Conservation (phyloP, 2,329 filamentous ascomycete species). For the Fusarium sp. region DNA sequence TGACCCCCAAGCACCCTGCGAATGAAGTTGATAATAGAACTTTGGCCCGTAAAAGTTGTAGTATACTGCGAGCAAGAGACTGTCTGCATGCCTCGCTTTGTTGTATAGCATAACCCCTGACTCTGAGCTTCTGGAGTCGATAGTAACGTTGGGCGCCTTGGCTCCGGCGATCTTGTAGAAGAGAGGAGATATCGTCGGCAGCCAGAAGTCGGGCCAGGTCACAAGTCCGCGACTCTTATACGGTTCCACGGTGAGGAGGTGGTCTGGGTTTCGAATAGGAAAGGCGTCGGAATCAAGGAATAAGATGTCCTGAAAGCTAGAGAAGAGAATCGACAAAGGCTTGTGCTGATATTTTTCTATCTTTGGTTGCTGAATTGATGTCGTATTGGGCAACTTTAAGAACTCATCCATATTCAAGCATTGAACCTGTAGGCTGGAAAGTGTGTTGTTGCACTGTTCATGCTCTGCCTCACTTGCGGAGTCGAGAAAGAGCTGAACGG, state of each 20-base stretch:
- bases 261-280: slow-evolving; percentile 30
- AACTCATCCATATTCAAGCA: slow-evolving; percentile 39
- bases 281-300: slow-evolving; percentile 40
- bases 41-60: slow-evolving; percentile 39
- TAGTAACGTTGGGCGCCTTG: slow-evolving; percentile 22
- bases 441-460: slow-evolving; percentile 6
- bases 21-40: slow-evolving; percentile 41
- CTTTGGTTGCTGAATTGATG: background rate
- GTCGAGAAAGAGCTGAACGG: slow-evolving; percentile 33
- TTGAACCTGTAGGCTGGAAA: slow-evolving; percentile 8
- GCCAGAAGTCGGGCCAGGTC: slow-evolving; percentile 41
- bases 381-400: slow-evolving; percentile 1
- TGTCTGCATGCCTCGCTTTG: slow-evolving; percentile 35
- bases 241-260: slow-evolving; percentile 30
- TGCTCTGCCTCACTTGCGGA: slow-evolving; percentile 24
- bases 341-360: slow-evolving; percentile 37
- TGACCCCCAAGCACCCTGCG: slow-evolving; percentile 40
- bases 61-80: slow-evolving; percentile 34
- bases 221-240: slow-evolving; percentile 32
- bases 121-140: slow-evolving; percentile 33
- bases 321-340: slow-evolving; percentile 33
- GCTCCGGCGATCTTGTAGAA: slow-evolving; percentile 36
- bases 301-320: slow-evolving; percentile 35
- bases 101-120: slow-evolving; percentile 37
- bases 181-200: slow-evolving; percentile 36